Evolutionary conservation across 345 rosid species (phyloP).

Genomic region (Murraya koenigii): DNA sequence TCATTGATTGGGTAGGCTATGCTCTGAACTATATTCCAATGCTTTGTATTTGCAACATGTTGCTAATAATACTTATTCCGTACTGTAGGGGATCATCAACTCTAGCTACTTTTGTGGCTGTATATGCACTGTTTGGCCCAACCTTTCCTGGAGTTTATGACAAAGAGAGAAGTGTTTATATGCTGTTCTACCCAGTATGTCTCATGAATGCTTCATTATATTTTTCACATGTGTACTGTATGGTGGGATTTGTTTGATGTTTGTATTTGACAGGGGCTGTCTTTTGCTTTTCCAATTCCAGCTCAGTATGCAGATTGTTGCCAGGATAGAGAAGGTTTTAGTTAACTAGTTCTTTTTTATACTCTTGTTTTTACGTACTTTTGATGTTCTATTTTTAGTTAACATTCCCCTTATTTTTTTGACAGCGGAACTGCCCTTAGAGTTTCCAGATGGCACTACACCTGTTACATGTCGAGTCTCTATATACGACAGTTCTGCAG

Average conservation of each 20-base stretch:
- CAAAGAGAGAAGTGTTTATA: slow-evolving; percentile 81
- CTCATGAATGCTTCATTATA: neutral
- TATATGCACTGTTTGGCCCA: slow-evolving; percentile 90
- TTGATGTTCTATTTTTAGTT: slow-evolving; percentile 6
- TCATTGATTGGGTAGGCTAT: slow-evolving; percentile 76
- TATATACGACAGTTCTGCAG: slow-evolving; percentile 71
- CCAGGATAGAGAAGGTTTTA: slow-evolving; percentile 78
- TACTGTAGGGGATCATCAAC: slow-evolving; percentile 71
- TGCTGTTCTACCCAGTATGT: slow-evolving; percentile 88
- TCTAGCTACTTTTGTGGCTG: slow-evolving; percentile 92
- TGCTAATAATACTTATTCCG: slow-evolving; percentile 1
- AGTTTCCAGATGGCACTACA: slow-evolving; percentile 98
- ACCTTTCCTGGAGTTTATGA: slow-evolving; percentile 94
- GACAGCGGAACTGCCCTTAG: slow-evolving; percentile 87
- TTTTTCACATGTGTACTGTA: neutral
- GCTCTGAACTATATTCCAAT: neutral
- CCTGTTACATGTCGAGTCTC: slow-evolving; percentile 97
- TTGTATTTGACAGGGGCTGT: slow-evolving; percentile 65
- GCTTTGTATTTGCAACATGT: neutral
- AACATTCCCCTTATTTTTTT: slow-evolving; percentile 8
- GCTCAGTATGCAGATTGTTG: slow-evolving; percentile 81
- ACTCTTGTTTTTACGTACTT: slow-evolving; percentile 5
- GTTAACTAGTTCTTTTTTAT: neutral
- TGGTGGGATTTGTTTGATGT: slow-evolving; percentile 6
- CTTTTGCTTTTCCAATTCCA: slow-evolving; percentile 96